Evolutionary conservation across 2,329 filamentous ascomycete species (phyloP).

Genomic region (Cyclaneusma minus): DNA sequence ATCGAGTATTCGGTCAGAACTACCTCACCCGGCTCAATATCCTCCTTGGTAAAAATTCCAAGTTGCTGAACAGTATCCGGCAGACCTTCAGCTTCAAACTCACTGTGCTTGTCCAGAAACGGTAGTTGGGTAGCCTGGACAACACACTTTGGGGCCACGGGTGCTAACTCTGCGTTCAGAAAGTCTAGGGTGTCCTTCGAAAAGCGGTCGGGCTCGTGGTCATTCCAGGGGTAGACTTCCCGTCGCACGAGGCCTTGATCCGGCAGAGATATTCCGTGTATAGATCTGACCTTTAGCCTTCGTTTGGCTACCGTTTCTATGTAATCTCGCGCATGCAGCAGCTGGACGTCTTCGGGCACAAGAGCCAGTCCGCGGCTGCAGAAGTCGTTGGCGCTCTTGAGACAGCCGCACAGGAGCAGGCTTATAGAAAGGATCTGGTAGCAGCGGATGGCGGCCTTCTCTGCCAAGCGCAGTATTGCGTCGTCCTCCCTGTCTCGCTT

Average conservation of each 20-base stretch:
- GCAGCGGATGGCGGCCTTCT: constrained; percentile 36
- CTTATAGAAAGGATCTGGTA: constrained; percentile 42
- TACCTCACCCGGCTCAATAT: constrained; percentile 60
- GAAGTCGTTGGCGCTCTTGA: constrained; percentile 52
- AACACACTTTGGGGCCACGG: constrained; percentile 67
- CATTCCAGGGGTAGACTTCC: constrained; percentile 57
- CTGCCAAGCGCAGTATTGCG: constrained; percentile 26
- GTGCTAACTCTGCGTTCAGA: constrained; percentile 54
- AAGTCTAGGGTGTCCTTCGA: constrained; percentile 51
- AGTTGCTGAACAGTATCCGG: constrained; percentile 57
- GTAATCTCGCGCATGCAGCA: constrained; percentile 35
- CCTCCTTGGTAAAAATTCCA: constrained; percentile 74
- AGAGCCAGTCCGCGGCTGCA: constrained; percentile 42
- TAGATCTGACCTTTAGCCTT: constrained; percentile 24
- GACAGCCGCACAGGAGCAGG: constrained; percentile 48
- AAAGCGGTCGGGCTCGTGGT: constrained; percentile 53
- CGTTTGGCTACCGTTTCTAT: constrained; percentile 36
- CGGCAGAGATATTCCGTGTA: constrained; percentile 38
- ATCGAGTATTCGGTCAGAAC: constrained; percentile 74
- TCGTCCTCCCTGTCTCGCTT: constrained; percentile 20
- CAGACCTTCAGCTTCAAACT: constrained; percentile 31
- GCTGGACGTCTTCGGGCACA: constrained; percentile 37
- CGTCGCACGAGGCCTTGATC: constrained; percentile 55
- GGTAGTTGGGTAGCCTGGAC: constrained; percentile 66
- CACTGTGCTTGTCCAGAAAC: constrained; percentile 37